Evolutionary conservation across 495 filamentous ascomycete genomes (phyloP), one percentile per base, ranked within the genome.

Genomic region (Letharia columbiana): DNA sequence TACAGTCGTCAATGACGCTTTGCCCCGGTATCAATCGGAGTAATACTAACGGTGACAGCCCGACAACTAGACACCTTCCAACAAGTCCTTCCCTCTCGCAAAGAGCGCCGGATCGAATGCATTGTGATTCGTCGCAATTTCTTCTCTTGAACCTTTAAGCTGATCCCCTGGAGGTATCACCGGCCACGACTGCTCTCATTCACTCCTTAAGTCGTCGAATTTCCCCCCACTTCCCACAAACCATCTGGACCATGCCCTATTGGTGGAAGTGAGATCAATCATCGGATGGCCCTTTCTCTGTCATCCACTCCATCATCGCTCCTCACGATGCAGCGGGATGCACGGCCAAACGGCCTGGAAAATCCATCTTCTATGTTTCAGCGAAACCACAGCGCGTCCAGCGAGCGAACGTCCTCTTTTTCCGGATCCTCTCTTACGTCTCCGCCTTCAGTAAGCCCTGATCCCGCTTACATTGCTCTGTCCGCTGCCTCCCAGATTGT

Each of bases 401-500:
- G 73, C 69, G 75, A 77, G 65, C 68, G 56, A 33, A 61, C 67
- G 33, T 70, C 67, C 66, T 71, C 59, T 33, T 68, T 67, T 73
- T 67, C 73, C 76, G 67, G 71, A 73, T 69, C 76, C 68, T 70
- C 77, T 72, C 76, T 87, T 69, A 78, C 86, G 78, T 79, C 87
- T 73, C 79, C 89, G 73, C 83, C 86, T 49, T 77, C 82, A n/a
- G 84, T 92, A 50, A 84, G 85, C 49, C 94, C 95, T 3, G 79
- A 89, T 66, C 87, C 95, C 37, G 90, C 84, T 28, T 99, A 94
- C 76, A 93, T 99, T 72, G 91, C 94, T 50, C 80, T 89, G 10
- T 88, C 90, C 40, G 91, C 92, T 60, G 95, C 92, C 40, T 91
- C 90, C 31, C 91, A 97, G 69, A 94, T 97, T 63, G 87, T 97